Evolutionary conservation across 306 rosid species (phyloP), one percentile per base, ranked within the genome.

Genomic region (Prunus persica): DNA sequence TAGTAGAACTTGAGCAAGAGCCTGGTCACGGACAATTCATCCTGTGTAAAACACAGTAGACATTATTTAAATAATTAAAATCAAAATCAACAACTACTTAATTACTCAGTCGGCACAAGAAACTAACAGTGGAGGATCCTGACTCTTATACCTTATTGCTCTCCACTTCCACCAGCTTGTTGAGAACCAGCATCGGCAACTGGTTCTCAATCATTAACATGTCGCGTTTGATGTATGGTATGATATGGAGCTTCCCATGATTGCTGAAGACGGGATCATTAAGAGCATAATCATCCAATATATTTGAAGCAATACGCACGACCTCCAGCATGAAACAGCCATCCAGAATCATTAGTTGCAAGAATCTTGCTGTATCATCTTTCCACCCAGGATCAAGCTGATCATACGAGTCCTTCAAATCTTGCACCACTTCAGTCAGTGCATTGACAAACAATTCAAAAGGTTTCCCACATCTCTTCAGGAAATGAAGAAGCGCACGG

Each of bases 191-290:
- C 62, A 86, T 66, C 3, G 92, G 91, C 16, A 90, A 15, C 55
- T 90, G 96, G 78, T 90, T 90, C 78, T 88, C 88, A 34, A 90
- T 89, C 87, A 88, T 75, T 57, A 85, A 78, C 88, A 90, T 90
- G 71, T 88, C 93, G 5, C 91, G 82, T 49, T 45, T 73, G 68
- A 90, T 81, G 56, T 67, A 82, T 0, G 79, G 82, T 64, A 72
- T 22, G 2, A 74, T 5, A 74, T 85, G 63, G 1, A 87, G 65
- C 32, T 60, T 80, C 12, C 89, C 91, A 12, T 89, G 90, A 24
- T 72, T 34, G 1, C 91, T 79, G 77, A 87, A 87, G 2, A 89
- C 66, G 13, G 88, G 93, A 81, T 87, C 89, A 28, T 71, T 80
- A 2, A 76, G 72, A 8, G 72, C 84, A 75, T 89, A 84, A 12